A percentile compares a stretch with the other conserved stretches of the same genome.
phyloP scores from a whole-genome alignment of 768 basidiomycete genomes.

The Hypholoma fasciculare region DNA sequence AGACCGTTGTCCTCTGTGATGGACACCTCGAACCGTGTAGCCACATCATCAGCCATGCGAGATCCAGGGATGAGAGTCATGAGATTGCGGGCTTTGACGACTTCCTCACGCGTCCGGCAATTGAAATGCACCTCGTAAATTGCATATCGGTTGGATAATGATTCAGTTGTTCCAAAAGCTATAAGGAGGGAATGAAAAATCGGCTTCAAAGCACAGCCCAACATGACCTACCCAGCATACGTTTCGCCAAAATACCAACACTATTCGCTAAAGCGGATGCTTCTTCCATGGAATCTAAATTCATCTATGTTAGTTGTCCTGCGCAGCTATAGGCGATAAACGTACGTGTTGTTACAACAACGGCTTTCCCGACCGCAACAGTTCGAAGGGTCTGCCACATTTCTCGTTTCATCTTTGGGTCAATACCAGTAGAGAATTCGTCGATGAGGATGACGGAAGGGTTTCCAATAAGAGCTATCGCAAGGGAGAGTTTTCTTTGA shows the following conservation, averaged over 20 bases:
- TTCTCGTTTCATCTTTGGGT: constrained; percentile 81
- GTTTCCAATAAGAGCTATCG: constrained; percentile 76
- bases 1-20: constrained; percentile 39
- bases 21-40: constrained; percentile 75
- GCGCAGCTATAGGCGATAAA: constrained; percentile 4
- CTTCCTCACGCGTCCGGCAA: constrained; percentile 63
- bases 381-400: constrained; percentile 77
- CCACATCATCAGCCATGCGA: constrained; percentile 70
- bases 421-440: constrained; percentile 82
- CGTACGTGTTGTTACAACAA: constrained; percentile 72
- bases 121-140: constrained; percentile 79
- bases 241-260: constrained; percentile 75
- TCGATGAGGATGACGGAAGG: constrained; percentile 79
- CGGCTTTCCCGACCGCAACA: constrained; percentile 66
- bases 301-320: background rate
- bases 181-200: background rate
- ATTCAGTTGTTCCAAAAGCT: constrained; percentile 62
- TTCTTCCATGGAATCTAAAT: constrained; percentile 79
- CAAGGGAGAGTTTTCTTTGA: constrained; percentile 73
- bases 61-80: constrained; percentile 64
- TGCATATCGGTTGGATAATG: constrained; percentile 65
- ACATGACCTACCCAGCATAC: constrained; percentile 45
- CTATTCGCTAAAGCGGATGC: constrained; percentile 75
- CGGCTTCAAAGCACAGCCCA: background rate
- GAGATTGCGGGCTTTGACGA: constrained; percentile 52